Percentiles rank a stretch among this genome's conserved stretches.
These are phyloP conservation scores for Fomes fomentarius DNA, from an alignment of 1,284 basidiomycete genomes.

Conservation along the genomic window DNA sequence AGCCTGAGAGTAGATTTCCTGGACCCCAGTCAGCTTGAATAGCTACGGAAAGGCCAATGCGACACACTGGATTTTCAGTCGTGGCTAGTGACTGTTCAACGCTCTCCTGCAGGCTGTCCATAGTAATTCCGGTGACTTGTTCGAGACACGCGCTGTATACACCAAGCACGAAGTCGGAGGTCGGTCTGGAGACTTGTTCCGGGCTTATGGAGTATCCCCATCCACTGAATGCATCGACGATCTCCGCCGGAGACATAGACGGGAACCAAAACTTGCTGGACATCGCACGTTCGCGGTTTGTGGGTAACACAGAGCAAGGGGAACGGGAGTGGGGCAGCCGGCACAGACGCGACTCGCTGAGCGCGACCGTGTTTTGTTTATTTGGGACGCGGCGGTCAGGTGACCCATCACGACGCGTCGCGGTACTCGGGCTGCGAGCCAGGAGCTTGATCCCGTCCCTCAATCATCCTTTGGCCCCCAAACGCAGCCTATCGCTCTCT, in stretches of 20 bases:
- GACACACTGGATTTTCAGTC: slow-evolving; percentile 45
- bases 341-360: slow-evolving; percentile 7
- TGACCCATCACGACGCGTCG: slow-evolving; percentile 26
- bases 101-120: slow-evolving; percentile 63
- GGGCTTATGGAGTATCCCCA: slow-evolving; percentile 69
- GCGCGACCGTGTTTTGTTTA: slow-evolving; percentile 6
- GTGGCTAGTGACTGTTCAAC: slow-evolving; percentile 57
- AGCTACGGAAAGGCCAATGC: background rate
- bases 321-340: background rate
- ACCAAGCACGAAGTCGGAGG: slow-evolving; percentile 67
- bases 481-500: slow-evolving; percentile 1
- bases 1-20: slow-evolving; percentile 35
- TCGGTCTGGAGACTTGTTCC: slow-evolving; percentile 74
- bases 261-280: slow-evolving; percentile 58
- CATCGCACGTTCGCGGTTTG: slow-evolving; percentile 14
- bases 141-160: slow-evolving; percentile 73
- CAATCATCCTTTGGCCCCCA: slow-evolving; percentile 13
- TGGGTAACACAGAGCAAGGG: background rate
- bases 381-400: slow-evolving; percentile 22
- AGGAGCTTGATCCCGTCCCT: background rate
- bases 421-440: background rate
- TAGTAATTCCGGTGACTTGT: slow-evolving; percentile 67
- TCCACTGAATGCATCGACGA: slow-evolving; percentile 59
- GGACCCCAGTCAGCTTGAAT: background rate
- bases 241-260: slow-evolving; percentile 62